Evolutionary conservation across 441 rosid species (phyloP).

Genomic region (Biscutella laevigata): DNA sequence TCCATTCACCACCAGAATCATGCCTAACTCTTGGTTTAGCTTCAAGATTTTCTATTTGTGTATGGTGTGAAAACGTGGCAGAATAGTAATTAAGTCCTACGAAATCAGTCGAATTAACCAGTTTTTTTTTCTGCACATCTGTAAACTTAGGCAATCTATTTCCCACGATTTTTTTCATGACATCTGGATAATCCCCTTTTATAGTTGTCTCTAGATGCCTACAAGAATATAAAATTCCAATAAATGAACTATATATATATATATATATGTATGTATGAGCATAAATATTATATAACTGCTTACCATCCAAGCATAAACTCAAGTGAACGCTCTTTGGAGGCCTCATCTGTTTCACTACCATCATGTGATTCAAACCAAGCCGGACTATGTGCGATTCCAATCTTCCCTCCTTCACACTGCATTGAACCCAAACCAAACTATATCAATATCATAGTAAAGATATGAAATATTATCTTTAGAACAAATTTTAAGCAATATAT

Average conservation of each 20-base stretch:
- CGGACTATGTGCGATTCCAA: neutral
- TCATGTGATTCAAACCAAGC: constrained; percentile 8
- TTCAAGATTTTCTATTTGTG: too few relatives aligned
- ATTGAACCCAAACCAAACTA: neutral
- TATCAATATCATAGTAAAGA: too few relatives aligned
- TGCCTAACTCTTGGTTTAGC: too few relatives aligned
- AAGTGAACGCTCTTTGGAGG: neutral
- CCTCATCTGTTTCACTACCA: neutral
- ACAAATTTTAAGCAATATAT: too few relatives aligned
- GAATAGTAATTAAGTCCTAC: constrained; percentile 29
- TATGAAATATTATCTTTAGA: too few relatives aligned
- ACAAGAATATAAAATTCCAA: neutral
- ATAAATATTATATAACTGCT: neutral
- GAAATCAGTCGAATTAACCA: constrained; percentile 28
- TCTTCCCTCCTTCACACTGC: neutral
- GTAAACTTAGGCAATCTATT: constrained; percentile 29
- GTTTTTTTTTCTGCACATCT: neutral
- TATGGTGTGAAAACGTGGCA: constrained; percentile 14
- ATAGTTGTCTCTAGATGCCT: constrained; percentile 16
- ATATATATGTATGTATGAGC: too few relatives aligned
- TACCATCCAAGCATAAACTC: constrained; percentile 4
- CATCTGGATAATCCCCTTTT: constrained; percentile 24
- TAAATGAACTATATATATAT: too few relatives aligned
- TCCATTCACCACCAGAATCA: too few relatives aligned
- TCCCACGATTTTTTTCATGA: constrained; percentile 21